These are phyloP conservation scores for Mikania micrantha DNA, from an alignment of 129 eudicot genomes.

Conservation along the genomic window DNA sequence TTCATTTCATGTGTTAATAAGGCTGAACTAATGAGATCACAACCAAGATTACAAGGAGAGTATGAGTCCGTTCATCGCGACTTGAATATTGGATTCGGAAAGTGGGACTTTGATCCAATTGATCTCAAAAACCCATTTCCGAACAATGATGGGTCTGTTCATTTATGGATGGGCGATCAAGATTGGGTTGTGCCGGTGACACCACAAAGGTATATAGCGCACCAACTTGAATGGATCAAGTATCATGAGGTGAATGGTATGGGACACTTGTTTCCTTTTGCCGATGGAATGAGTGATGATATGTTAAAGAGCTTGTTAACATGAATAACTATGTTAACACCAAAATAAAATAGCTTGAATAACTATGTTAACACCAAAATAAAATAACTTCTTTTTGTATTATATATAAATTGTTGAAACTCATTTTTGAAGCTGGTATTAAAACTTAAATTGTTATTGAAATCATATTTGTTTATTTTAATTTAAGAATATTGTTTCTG, in stretches of 20 bases:
- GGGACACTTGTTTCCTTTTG: constrained; percentile 46
- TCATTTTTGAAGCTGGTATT: too few species aligned
- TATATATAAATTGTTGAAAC: too few species aligned
- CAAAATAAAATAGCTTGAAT: too few species aligned
- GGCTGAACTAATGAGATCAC: background rate
- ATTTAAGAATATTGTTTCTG: too few species aligned
- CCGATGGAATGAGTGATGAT: constrained; percentile 33
- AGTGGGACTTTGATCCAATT: background rate
- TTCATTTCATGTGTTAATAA: too few species aligned
- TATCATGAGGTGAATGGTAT: constrained; percentile 59
- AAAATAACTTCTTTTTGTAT: too few species aligned
- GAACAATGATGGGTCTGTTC: background rate
- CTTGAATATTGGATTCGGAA: background rate
- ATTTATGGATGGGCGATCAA: constrained; percentile 64
- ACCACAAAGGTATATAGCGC: constrained; percentile 49
- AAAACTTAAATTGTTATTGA: too few species aligned
- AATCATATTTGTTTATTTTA: too few species aligned
- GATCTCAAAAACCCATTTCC: background rate
- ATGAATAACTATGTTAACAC: too few species aligned
- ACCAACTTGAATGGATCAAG: constrained; percentile 45
- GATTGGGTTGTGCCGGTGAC: constrained; percentile 38
- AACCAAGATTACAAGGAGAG: constrained; percentile 57
- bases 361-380: too few species aligned
- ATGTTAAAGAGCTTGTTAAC: constrained; percentile 8
- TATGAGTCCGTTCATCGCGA: constrained; percentile 50